phyloP scores from a whole-genome alignment of 139 green algal genomes.

The Coelastrella sp. region DNA sequence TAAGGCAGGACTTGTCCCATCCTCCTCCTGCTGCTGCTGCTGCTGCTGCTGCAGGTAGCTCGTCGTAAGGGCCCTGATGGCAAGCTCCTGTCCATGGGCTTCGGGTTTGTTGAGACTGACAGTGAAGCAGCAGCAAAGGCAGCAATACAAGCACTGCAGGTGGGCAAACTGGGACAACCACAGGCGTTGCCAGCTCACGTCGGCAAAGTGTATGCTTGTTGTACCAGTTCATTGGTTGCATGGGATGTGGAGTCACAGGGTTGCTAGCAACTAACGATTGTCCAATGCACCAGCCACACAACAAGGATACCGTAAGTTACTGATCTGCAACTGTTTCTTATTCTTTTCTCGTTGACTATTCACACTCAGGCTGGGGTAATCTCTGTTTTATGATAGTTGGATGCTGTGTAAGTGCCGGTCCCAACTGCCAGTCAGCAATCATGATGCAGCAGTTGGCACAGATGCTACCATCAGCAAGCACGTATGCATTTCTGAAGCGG shows the following conservation, averaged over 20 bases:
- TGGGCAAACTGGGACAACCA: not conserved
- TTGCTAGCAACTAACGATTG: no score
- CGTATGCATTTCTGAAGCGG: not conserved
- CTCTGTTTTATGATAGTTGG: no score
- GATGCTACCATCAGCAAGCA: no score
- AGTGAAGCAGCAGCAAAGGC: constrained; percentile 71
- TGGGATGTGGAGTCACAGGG: not conserved
- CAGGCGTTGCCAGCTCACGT: not conserved
- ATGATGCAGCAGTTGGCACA: no score
- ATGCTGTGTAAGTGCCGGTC: no score
- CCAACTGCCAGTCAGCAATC: no score
- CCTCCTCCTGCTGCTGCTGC: constrained; percentile 19
- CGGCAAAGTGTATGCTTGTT: not conserved
- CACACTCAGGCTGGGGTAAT: no score
- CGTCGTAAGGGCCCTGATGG: constrained; percentile 69
- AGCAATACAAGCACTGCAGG: constrained; percentile 76
- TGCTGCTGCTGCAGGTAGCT: constrained; percentile 58
- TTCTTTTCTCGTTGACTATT: no score
- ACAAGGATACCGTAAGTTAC: no score
- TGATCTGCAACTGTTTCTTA: no score
- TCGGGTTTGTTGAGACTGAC: constrained; percentile 93
- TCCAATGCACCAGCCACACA: no score
- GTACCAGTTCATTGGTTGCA: not conserved
- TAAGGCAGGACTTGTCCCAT: no score
- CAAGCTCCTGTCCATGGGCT: constrained; percentile 81